These are phyloP conservation scores for Lactifluus volemus DNA, from an alignment of 768 basidiomycete species.

Conservation along the genomic window DNA sequence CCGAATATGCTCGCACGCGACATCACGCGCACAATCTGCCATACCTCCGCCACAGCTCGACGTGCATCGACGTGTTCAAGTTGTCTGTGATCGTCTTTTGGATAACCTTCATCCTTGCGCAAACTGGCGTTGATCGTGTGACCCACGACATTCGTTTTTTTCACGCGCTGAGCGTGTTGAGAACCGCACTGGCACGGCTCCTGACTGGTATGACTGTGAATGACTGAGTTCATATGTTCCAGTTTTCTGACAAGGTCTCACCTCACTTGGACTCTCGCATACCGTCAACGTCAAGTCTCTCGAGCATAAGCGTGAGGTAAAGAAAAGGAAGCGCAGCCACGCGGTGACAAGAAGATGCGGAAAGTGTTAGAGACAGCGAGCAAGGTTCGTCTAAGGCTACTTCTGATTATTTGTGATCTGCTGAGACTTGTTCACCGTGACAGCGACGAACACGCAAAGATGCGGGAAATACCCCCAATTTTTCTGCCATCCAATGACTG, in stretches of 20 bases:
- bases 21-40: too few relatives aligned
- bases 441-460: constrained; percentile 29
- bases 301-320: constrained; percentile 83
- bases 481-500: constrained; percentile 85
- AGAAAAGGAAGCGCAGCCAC: constrained; percentile 88
- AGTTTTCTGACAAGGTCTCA: constrained; percentile 10
- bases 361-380: constrained; percentile 67
- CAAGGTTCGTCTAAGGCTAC: constrained; percentile 37
- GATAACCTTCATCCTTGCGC: too few relatives aligned
- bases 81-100: too few relatives aligned
- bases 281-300: constrained; percentile 64
- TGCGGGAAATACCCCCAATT: constrained; percentile 48
- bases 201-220: too few relatives aligned
- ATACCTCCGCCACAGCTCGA: too few relatives aligned
- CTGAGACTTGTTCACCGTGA: constrained; percentile 21
- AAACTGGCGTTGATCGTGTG: too few relatives aligned
- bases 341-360: constrained; percentile 69
- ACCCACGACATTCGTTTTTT: too few relatives aligned
- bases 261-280: neutral
- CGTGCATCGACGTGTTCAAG: too few relatives aligned
- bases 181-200: too few relatives aligned
- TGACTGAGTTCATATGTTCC: constrained; percentile 25
- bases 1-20: too few relatives aligned
- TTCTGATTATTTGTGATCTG: neutral
- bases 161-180: too few relatives aligned